These are phyloP conservation scores for Hirschfeldia incana DNA, from an alignment of 345 rosid species.

Conservation along the genomic window DNA sequence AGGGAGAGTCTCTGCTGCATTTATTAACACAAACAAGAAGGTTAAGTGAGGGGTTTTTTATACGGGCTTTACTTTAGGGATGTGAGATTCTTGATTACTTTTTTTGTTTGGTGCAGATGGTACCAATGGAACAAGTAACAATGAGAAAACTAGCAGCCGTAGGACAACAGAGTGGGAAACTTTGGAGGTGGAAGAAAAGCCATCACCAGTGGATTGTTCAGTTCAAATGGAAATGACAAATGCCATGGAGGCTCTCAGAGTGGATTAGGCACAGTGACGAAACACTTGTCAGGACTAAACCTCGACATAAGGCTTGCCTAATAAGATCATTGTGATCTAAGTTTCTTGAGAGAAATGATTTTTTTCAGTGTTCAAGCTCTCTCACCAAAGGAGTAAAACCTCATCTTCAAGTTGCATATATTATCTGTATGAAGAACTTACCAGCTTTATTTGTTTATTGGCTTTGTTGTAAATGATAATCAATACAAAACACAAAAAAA, in stretches of 20 bases:
- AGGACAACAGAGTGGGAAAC: slow-evolving; percentile 73
- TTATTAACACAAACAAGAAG: slow-evolving; percentile 68
- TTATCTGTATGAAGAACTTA: slow-evolving; percentile 37
- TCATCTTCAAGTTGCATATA: slow-evolving; percentile 43
- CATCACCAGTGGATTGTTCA: slow-evolving; percentile 98
- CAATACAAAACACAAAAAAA: neutral
- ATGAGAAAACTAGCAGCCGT: slow-evolving; percentile 64
- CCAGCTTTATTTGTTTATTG: slow-evolving; percentile 9
- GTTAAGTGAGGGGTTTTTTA: slow-evolving; percentile 46
- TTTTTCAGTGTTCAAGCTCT: slow-evolving; percentile 19
- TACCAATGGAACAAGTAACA: slow-evolving; percentile 78
- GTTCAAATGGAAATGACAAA: slow-evolving; percentile 99
- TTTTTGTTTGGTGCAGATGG: slow-evolving; percentile 60
- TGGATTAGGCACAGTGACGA: slow-evolving; percentile 88
- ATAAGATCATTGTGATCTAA: slow-evolving; percentile 32
- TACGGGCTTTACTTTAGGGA: neutral
- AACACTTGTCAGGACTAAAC: slow-evolving; percentile 65
- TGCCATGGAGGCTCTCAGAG: slow-evolving; percentile 98
- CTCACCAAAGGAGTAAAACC: slow-evolving; percentile 15
- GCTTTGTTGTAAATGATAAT: slow-evolving; percentile 29
- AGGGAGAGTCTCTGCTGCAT: slow-evolving; percentile 58
- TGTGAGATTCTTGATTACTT: neutral
- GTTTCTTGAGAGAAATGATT: neutral
- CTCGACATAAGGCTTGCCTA: slow-evolving; percentile 55
- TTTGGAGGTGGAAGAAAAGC: slow-evolving; percentile 99